Percentiles rank a stretch among this genome's conserved stretches.
Conservation (phyloP, 331 rosid genomes). For the Acacia pycnantha region DNA sequence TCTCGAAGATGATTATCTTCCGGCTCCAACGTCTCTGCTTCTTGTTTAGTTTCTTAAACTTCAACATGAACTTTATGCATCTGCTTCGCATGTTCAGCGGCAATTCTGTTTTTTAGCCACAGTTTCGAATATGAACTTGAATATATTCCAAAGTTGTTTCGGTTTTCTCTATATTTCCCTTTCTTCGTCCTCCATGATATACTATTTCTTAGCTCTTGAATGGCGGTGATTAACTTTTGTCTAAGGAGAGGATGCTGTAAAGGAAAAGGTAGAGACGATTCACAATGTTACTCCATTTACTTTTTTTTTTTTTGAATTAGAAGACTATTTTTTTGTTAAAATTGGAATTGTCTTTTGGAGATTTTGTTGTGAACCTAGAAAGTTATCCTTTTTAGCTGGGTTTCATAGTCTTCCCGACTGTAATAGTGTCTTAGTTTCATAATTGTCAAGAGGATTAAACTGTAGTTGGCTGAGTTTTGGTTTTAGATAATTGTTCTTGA, state of each 20-base stretch:
- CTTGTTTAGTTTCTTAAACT: background rate
- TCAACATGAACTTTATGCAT: background rate
- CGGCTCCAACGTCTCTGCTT: background rate
- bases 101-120: background rate
- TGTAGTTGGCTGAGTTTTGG: background rate
- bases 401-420: background rate
- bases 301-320: background rate
- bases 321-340: background rate
- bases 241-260: background rate
- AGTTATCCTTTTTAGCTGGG: background rate
- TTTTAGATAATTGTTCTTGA: background rate
- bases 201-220: background rate
- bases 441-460: conserved; percentile 5
- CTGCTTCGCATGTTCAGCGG: background rate
- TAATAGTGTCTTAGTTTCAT: background rate
- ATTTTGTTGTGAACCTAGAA: background rate
- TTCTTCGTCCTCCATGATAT: background rate
- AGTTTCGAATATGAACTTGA: background rate
- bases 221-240: background rate
- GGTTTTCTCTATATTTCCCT: too few relatives aligned
- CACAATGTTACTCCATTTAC: background rate
- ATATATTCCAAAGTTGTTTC: background rate
- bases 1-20: background rate
- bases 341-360: background rate
- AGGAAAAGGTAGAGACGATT: background rate